Percentiles rank a stretch among this genome's conserved stretches.
Evolutionary conservation across 495 filamentous ascomycete species (phyloP).

Genomic region (Aspergillus egyptiacus): DNA sequence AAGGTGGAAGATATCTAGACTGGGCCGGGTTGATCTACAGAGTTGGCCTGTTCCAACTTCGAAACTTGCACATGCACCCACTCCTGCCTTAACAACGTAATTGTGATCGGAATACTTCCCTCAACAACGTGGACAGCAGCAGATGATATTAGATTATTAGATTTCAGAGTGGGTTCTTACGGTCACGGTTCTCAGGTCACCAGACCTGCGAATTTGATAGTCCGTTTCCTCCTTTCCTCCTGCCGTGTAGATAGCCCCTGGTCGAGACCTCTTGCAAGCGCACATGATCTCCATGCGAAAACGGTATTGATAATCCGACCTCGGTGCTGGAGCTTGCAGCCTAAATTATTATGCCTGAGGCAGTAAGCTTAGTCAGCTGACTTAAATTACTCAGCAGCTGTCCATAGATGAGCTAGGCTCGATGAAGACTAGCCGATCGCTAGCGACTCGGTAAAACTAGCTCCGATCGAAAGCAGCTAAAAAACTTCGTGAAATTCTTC

Average conservation of each 20-base stretch:
- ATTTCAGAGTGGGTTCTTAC: slow-evolving; percentile 10
- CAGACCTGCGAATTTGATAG: slow-evolving; percentile 16
- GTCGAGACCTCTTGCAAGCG: not conserved
- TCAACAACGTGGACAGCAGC: not conserved
- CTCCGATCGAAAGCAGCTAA: slow-evolving; percentile 18
- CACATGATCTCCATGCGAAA: no score
- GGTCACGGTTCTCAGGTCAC: no score
- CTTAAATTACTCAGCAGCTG: slow-evolving; percentile 1
- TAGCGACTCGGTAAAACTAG: slow-evolving; percentile 22
- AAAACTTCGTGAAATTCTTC: slow-evolving; percentile 20
- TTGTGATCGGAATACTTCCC: not conserved
- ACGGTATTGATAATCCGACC: no score
- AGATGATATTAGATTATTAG: slow-evolving; percentile 2
- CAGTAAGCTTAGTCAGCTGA: slow-evolving; percentile 5
- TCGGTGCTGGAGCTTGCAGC: no score
- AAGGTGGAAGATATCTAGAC: no score
- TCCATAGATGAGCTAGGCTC: not conserved
- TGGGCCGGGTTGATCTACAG: not conserved
- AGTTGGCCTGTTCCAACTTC: not conserved
- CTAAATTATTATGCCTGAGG: no score
- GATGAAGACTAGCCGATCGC: slow-evolving; percentile 6
- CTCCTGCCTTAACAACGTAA: not conserved
- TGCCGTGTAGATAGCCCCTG: not conserved
- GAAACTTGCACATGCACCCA: not conserved
- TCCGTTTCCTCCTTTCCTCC: not conserved